Base-by-base conservation (phyloP, 1,139 yeast genomes). In the Wickerhamomyces sp. region DNA sequence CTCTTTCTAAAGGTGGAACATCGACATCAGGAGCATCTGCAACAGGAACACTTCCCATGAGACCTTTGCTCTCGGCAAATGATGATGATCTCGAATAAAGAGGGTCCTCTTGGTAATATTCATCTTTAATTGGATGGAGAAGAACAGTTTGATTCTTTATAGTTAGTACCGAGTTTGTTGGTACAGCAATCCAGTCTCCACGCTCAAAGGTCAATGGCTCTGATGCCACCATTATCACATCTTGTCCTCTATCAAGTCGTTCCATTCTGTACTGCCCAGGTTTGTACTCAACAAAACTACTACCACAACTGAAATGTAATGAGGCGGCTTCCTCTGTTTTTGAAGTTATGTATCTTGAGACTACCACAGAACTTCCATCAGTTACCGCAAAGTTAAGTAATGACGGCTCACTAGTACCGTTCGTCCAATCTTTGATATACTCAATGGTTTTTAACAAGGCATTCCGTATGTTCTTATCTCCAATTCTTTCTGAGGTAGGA, bases 111-210 rank as follows among this genome's bases (percentile, higher is more conserved):
- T 85, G 89, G 65, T 82, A 90, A 67, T 83, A 91, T 64, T 93
- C 96, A 63, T 93, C 99, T 44, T 76, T 71, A 34, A 93, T 86
- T 1, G 99, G 99, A 60, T 91, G 96, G 71, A 93, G 71, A 44
- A 93, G 70, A 9, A 93, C 95, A 1, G 95, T 88, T 60, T 90
- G 95, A 46, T 79, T 83, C 52, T 83, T 83, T 49, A 93, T 83
- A 1, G 96, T 86, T n/a, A 93, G 65, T 4, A 84, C 69, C 2
- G 97, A 85, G 64, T 93, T 93, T 4, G 98, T 85, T 2, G 98
- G 99, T 1, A 93, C 95, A 15, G 96, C 84, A 48, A 93, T 86
- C 99, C 99, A 93, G 67, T 93, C 99, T 36, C 93, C 93, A 47
- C 99, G 72, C 68, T 93, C 98, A 65, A 93, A 93, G 0, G 99